phyloP scores from a whole-genome alignment of 495 filamentous ascomycete species.

The Xylaria longipes region DNA sequence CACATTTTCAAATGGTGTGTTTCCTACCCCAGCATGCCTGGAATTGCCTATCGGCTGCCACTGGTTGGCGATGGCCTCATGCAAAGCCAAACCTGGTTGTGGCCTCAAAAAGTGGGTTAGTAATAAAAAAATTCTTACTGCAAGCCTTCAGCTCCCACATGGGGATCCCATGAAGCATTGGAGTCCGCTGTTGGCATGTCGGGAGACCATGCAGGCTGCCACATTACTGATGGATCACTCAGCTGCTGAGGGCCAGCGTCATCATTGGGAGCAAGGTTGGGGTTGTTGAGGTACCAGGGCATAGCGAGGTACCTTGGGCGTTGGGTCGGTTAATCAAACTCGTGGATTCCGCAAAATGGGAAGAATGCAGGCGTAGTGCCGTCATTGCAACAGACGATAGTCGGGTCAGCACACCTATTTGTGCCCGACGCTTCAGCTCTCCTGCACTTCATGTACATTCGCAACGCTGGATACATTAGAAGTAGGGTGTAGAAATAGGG shows the following conservation, averaged over 20 bases:
- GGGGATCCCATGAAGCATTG: background rate
- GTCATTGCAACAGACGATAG: background rate
- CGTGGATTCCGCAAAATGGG: background rate
- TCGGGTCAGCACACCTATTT: background rate
- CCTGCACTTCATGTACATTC: background rate
- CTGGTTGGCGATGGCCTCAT: too few relatives aligned
- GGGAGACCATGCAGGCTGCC: background rate
- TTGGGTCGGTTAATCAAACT: background rate
- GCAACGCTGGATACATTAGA: background rate
- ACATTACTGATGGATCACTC: background rate
- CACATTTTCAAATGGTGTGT: background rate
- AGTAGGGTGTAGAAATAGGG: background rate
- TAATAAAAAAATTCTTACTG: slow-evolving; percentile 2
- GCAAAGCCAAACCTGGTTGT: too few relatives aligned
- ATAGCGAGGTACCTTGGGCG: background rate
- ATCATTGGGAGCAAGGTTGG: background rate
- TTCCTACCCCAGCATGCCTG: too few relatives aligned
- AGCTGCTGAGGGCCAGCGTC: background rate
- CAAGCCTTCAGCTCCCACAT: background rate
- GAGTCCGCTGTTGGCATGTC: background rate
- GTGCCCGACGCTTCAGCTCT: background rate
- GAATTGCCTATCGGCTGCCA: too few relatives aligned
- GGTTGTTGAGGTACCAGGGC: background rate
- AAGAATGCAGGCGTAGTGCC: background rate
- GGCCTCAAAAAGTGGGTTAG: slow-evolving; percentile 7